phyloP scores from a whole-genome alignment of 176 grass and related monocot species.

The Carex myosuroides region DNA sequence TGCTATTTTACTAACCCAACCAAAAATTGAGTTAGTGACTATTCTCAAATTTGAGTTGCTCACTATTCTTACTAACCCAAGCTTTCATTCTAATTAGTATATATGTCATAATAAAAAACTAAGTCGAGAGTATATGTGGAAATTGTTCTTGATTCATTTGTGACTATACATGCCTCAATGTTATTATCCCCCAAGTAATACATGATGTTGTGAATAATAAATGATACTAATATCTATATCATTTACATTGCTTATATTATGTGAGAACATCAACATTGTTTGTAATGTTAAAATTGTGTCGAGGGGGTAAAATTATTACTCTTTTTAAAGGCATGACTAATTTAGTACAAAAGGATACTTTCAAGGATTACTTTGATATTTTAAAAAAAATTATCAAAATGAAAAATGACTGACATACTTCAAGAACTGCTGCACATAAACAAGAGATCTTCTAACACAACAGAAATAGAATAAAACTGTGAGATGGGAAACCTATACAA shows the following conservation, averaged over 20 bases:
- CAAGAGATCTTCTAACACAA: slow-evolving; percentile 8
- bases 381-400: too few species aligned
- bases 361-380: too few species aligned
- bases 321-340: too few species aligned
- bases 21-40: too few species aligned
- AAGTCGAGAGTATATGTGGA: background rate
- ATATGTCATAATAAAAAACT: background rate
- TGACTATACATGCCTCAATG: background rate
- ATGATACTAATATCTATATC: background rate
- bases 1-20: too few species aligned
- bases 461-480: slow-evolving; percentile 18
- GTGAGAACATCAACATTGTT: too few species aligned
- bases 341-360: too few species aligned
- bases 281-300: too few species aligned
- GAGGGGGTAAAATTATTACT: too few species aligned
- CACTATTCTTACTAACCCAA: too few species aligned
- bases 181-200: background rate
- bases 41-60: too few species aligned
- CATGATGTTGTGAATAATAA: background rate
- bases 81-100: background rate
- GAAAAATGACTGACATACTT: too few species aligned
- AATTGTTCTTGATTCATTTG: background rate
- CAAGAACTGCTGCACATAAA: background rate
- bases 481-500: slow-evolving; percentile 4
- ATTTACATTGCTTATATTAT: background rate